Evolutionary conservation across 1,139 yeast species (phyloP).

Genomic region (Pichia sp.): DNA sequence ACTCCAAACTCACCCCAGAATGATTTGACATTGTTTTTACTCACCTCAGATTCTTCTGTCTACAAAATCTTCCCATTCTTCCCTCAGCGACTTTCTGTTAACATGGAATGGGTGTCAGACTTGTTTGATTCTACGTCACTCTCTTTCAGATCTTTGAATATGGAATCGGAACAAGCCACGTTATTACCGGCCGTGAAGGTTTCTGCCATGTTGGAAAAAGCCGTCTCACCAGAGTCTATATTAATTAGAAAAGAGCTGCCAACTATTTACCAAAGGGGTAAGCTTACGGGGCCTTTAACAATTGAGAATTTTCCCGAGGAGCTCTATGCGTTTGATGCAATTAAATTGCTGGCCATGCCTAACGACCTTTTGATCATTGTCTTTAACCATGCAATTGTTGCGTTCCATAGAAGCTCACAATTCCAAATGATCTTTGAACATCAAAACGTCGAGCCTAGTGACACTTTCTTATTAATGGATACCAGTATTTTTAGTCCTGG

Average conservation of each 20-base stretch:
- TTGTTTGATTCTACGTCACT: conserved; percentile 36
- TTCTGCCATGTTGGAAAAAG: conserved; percentile 16
- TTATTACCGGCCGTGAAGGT: conserved; percentile 20
- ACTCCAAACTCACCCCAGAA: conserved; percentile 3
- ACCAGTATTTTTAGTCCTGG: conserved; percentile 11
- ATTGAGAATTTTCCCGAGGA: conserved; percentile 45
- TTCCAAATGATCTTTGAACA: conserved; percentile 20
- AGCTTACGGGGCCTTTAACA: conserved; percentile 39
- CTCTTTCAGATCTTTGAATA: conserved; percentile 19
- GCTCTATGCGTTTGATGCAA: conserved; percentile 37
- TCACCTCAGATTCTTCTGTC: conserved; percentile 48
- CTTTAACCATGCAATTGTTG: conserved; percentile 16
- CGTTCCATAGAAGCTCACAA: conserved; percentile 16
- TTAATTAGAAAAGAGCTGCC: conserved; percentile 14
- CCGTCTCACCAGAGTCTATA: conserved; percentile 8
- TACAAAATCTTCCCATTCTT: conserved; percentile 50
- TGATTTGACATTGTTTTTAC: conserved; percentile 38
- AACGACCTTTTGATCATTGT: conserved; percentile 20
- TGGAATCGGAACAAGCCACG: conserved; percentile 8
- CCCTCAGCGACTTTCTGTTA: conserved; percentile 35
- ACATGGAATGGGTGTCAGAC: conserved; percentile 29
- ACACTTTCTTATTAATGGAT: conserved; percentile 11
- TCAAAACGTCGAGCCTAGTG: conserved; percentile 10
- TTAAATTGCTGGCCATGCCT: conserved; percentile 25
- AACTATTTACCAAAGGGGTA: conserved; percentile 13